Evolutionary conservation across 352 stramenopile species (phyloP).

Genomic region (Globisporangium perplexum): DNA sequence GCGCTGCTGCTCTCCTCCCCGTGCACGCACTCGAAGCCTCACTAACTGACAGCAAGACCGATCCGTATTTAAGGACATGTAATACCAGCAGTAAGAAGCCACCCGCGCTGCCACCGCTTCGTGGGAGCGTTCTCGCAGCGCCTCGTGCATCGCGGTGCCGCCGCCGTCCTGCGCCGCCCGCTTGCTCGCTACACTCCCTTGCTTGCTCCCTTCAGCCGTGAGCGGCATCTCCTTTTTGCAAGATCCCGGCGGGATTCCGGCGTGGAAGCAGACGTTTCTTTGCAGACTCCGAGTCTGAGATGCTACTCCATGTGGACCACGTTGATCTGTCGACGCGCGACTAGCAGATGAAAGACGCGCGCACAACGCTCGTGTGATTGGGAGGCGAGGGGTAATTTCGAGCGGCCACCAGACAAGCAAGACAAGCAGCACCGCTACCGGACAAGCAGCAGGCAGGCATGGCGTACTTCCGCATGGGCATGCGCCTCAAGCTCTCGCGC

Average conservation of each 20-base stretch:
- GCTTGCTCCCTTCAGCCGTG: too few species aligned
- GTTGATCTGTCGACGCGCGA: not conserved
- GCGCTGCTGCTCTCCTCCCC: not conserved
- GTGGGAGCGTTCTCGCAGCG: too few species aligned
- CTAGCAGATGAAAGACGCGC: not conserved
- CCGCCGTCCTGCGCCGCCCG: not conserved
- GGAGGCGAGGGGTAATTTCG: constrained; percentile 1
- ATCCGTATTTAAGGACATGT: constrained; percentile 1
- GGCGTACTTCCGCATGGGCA: constrained; percentile 65
- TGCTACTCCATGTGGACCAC: not conserved
- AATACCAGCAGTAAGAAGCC: not conserved
- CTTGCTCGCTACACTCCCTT: too few species aligned
- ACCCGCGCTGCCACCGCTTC: too few species aligned
- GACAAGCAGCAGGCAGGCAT: constrained; percentile 20
- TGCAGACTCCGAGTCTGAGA: not conserved
- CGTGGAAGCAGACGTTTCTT: too few species aligned
- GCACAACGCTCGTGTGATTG: not conserved
- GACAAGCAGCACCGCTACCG: constrained; percentile 1
- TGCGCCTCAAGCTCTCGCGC: constrained; percentile 60
- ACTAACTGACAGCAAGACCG: not conserved
- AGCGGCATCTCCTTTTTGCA: too few species aligned
- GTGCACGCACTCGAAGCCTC: not conserved
- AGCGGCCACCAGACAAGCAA: constrained; percentile 3
- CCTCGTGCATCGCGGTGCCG: too few species aligned
- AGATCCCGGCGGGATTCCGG: too few species aligned